Conservation (phyloP, 1,284 basidiomycete species). For the Puccinia polysora region DNA sequence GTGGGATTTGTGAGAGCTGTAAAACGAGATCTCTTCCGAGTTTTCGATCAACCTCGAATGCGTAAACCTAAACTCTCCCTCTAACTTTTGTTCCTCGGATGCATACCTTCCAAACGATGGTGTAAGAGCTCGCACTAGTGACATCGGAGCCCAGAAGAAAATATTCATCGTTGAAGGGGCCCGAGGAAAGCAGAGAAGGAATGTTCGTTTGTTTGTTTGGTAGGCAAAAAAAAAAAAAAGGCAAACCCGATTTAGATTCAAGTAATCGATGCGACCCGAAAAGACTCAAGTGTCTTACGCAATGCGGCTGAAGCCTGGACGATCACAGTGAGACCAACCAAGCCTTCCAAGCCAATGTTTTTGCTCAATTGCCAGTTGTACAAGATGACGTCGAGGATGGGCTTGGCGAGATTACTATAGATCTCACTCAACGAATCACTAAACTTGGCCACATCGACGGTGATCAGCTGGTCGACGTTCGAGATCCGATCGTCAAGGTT, state of each 20-base stretch:
- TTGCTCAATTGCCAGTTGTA: slow-evolving; percentile 94
- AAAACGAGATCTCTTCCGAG: slow-evolving; percentile 87
- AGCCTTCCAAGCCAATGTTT: slow-evolving; percentile 89
- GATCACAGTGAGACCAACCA: slow-evolving; percentile 75
- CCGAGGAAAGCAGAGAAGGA: not conserved
- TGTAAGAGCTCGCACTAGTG: slow-evolving; percentile 71
- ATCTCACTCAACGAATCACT: slow-evolving; percentile 85
- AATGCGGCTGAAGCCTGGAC: slow-evolving; percentile 76
- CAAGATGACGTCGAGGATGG: slow-evolving; percentile 75
- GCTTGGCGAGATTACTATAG: slow-evolving; percentile 89
- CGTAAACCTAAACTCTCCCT: slow-evolving; percentile 80
- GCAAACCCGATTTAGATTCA: not conserved
- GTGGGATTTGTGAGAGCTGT: slow-evolving; percentile 84
- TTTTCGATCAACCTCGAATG: slow-evolving; percentile 92
- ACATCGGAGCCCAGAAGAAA: not conserved
- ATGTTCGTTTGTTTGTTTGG: not conserved
- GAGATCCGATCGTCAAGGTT: slow-evolving; percentile 83
- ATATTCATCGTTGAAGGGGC: too few relatives aligned
- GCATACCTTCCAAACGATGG: slow-evolving; percentile 93
- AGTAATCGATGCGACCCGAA: too few relatives aligned
- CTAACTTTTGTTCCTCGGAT: slow-evolving; percentile 69
- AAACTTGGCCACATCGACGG: slow-evolving; percentile 91
- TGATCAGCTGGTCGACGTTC: slow-evolving; percentile 97
- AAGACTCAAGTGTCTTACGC: slow-evolving; percentile 62
- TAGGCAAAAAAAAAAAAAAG: not conserved